Conservation (phyloP, 208 protist species). For the Wallacemonas rigidus region DNA sequence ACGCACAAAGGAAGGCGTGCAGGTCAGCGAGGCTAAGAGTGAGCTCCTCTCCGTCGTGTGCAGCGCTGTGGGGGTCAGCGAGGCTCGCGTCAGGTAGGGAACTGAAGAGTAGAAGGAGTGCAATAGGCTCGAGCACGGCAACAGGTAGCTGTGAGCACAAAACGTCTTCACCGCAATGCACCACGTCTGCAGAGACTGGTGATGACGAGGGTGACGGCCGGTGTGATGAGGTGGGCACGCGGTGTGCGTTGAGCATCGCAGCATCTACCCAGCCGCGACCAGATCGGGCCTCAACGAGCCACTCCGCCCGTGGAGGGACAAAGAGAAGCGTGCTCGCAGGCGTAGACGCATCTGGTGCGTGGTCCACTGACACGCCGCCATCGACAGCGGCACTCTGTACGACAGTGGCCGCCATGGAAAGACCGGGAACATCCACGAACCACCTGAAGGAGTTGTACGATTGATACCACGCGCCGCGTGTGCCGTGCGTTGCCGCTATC, state of each 20-base stretch:
- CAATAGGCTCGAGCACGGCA: slow-evolving; percentile 22
- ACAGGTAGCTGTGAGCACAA: slow-evolving; percentile 13
- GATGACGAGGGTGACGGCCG: too few relatives aligned
- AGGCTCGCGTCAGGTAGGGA: slow-evolving; percentile 23
- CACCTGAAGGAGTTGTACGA: slow-evolving; percentile 12
- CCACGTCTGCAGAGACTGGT: not conserved
- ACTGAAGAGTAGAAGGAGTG: slow-evolving; percentile 49
- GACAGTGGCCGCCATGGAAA: slow-evolving; percentile 44
- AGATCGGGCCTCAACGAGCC: slow-evolving; percentile 3
- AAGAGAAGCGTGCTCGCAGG: slow-evolving; percentile 29
- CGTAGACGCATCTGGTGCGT: slow-evolving; percentile 3
- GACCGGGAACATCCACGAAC: slow-evolving; percentile 37
- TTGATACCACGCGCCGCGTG: slow-evolving; percentile 6
- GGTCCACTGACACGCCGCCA: not conserved
- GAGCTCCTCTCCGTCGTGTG: not conserved
- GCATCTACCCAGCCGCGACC: not conserved
- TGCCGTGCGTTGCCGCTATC: not conserved
- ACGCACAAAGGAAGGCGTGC: not conserved
- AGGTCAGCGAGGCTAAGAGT: not conserved
- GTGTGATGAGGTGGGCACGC: not conserved
- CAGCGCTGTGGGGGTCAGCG: not conserved
- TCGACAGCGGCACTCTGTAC: slow-evolving; percentile 22
- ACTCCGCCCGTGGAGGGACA: slow-evolving; percentile 8
- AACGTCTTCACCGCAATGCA: not conserved
- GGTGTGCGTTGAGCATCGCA: slow-evolving; percentile 1